Percentiles rank a stretch among this genome's conserved stretches.
Conservation (phyloP, 1,284 basidiomycete species). For the Butyriboletus appendiculatus region DNA sequence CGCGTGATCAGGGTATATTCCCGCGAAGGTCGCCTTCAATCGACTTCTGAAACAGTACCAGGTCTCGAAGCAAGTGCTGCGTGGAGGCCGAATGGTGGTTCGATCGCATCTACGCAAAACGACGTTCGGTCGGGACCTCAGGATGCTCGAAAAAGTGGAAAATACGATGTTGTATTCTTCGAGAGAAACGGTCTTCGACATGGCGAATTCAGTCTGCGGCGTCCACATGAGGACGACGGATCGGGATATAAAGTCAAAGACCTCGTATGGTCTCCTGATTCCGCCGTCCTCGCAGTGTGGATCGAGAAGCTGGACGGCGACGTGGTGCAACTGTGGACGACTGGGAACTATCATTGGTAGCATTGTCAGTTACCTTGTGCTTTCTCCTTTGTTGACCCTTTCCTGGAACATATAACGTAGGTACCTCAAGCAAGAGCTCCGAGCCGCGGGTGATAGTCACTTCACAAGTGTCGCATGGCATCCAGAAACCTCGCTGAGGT, state of each 20-base stretch:
- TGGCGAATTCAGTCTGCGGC: constrained; percentile 83
- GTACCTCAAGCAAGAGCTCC: constrained; percentile 91
- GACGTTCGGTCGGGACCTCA: constrained; percentile 72
- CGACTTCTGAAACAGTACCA: constrained; percentile 82
- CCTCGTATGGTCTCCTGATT: constrained; percentile 88
- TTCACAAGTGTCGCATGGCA: constrained; percentile 86
- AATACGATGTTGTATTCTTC: constrained; percentile 93
- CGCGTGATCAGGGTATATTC: constrained; percentile 81
- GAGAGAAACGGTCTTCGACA: constrained; percentile 94
- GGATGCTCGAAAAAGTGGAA: constrained; percentile 63
- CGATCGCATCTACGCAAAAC: constrained; percentile 83
- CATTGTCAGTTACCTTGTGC: constrained; percentile 4
- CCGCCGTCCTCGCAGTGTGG: constrained; percentile 85
- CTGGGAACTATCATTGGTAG: constrained; percentile 94
- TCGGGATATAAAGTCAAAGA: constrained; percentile 76
- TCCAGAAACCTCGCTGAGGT: constrained; percentile 71
- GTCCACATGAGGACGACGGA: constrained; percentile 35
- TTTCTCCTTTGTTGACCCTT: constrained; percentile 1
- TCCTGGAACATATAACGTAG: constrained; percentile 38
- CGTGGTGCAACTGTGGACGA: constrained; percentile 95
- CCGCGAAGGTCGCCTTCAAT: constrained; percentile 77
- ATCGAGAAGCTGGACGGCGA: constrained; percentile 70
- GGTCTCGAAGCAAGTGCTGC: constrained; percentile 83
- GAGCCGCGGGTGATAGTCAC: constrained; percentile 49
- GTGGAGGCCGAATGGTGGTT: constrained; percentile 89